phyloP scores from a whole-genome alignment of 805 yeast genomes.

The Wickerhamiella parazyma region DNA sequence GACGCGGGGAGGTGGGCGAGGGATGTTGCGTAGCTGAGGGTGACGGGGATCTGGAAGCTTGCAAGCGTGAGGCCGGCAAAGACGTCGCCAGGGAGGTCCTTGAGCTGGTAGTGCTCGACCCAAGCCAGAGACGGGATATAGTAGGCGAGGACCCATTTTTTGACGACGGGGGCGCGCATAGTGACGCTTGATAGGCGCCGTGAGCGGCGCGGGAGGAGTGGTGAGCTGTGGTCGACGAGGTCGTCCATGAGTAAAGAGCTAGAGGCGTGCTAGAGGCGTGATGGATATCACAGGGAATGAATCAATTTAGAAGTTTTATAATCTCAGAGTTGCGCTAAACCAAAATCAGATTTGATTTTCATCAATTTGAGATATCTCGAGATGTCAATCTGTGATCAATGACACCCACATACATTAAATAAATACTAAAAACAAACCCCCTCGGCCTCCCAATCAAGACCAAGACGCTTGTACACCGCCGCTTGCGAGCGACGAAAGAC shows the following conservation, averaged over 20 bases:
- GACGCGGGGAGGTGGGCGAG: constrained; percentile 73
- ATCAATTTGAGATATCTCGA: too few species aligned
- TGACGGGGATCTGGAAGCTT: constrained; percentile 80
- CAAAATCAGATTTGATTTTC: too few species aligned
- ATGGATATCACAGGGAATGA: too few species aligned
- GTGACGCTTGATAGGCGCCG: not conserved
- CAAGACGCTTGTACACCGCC: constrained; percentile 42
- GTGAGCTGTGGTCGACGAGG: not conserved
- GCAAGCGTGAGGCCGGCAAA: constrained; percentile 81
- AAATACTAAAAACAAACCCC: not conserved
- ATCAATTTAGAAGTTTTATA: too few species aligned
- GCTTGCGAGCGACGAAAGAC: constrained; percentile 43
- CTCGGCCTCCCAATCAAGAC: constrained; percentile 41
- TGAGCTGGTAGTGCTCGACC: constrained; percentile 32
- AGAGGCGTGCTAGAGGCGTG: too few species aligned
- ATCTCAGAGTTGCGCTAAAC: too few species aligned
- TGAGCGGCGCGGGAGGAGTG: not conserved
- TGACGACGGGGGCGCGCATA: not conserved
- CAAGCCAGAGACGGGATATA: constrained; percentile 45
- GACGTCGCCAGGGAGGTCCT: constrained; percentile 42
- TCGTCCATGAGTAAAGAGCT: too few species aligned
- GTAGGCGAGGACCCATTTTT: constrained; percentile 30
- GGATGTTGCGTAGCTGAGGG: constrained; percentile 71
- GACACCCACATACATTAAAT: not conserved
- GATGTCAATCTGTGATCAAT: not conserved